These are phyloP conservation scores for Scheffersomyces lignosus DNA, from an alignment of 805 yeast genomes.

Conservation along the genomic window DNA sequence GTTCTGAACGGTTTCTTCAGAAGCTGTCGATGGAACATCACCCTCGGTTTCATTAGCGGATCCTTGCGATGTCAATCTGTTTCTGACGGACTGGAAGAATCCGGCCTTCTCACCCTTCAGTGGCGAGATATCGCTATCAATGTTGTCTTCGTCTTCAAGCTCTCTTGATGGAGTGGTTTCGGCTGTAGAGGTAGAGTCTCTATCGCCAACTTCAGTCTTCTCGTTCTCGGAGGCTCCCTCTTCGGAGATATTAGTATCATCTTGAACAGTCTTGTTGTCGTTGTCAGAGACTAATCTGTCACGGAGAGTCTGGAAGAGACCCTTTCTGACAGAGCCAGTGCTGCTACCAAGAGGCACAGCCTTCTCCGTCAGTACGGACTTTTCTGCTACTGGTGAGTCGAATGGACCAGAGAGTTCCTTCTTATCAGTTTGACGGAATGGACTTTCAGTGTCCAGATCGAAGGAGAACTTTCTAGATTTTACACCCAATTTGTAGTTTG, in stretches of 20 bases:
- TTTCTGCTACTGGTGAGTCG: not conserved
- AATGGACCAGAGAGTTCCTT: not conserved
- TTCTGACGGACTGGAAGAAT: slow-evolving; percentile 35
- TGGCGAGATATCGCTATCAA: slow-evolving; percentile 8
- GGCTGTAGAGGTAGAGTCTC: slow-evolving; percentile 22
- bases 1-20: slow-evolving; percentile 11
- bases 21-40: slow-evolving; percentile 7
- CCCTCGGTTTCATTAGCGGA: slow-evolving; percentile 6
- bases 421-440: not conserved
- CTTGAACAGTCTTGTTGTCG: not conserved
- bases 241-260: not conserved
- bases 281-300: slow-evolving; percentile 14
- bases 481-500: too few relatives aligned
- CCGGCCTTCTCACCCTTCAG: slow-evolving; percentile 23
- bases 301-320: slow-evolving; percentile 18
- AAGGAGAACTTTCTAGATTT: not conserved
- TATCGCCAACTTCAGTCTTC: slow-evolving; percentile 18
- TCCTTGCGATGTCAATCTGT: slow-evolving; percentile 29
- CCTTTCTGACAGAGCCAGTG: too few relatives aligned
- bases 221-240: slow-evolving; percentile 9
- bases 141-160: slow-evolving; percentile 6
- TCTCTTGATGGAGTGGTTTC: slow-evolving; percentile 32
- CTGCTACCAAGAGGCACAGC: too few relatives aligned
- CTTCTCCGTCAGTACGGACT: too few relatives aligned
- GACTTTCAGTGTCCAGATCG: not conserved